These are phyloP conservation scores for Mortierella sp. DNA, from an alignment of 371 early-diverging fungal genomes.

Conservation along the genomic window DNA sequence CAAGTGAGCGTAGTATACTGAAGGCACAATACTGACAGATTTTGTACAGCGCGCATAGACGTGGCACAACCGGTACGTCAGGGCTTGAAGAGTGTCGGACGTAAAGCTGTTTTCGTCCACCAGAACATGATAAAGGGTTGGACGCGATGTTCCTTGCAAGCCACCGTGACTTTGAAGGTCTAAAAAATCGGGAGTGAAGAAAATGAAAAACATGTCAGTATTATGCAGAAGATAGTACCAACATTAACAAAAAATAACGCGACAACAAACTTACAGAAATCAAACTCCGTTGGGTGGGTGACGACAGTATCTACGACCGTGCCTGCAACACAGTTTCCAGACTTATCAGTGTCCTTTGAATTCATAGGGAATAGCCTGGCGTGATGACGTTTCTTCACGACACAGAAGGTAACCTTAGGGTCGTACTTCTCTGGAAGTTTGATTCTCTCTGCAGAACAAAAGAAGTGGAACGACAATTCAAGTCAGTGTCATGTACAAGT, in stretches of 20 bases:
- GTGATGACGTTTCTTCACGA: slow-evolving; percentile 83
- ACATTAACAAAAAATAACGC: no score
- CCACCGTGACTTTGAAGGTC: slow-evolving; percentile 85
- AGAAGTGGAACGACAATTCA: not conserved
- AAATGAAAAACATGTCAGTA: not conserved
- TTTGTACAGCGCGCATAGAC: slow-evolving; percentile 83
- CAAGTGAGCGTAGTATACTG: slow-evolving; percentile 93
- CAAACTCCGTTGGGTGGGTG: slow-evolving; percentile 62
- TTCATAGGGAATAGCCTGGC: slow-evolving; percentile 67
- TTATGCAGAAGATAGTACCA: not conserved
- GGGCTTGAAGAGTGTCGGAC: slow-evolving; percentile 81
- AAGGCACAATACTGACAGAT: slow-evolving; percentile 85
- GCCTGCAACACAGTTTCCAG: slow-evolving; percentile 72
- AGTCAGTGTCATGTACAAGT: not conserved
- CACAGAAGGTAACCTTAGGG: slow-evolving; percentile 69
- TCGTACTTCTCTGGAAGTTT: slow-evolving; percentile 7
- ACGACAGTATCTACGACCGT: slow-evolving; percentile 70
- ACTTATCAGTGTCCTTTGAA: slow-evolving; percentile 53
- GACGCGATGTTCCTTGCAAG: slow-evolving; percentile 92
- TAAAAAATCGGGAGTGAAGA: not conserved
- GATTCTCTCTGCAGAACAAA: not conserved
- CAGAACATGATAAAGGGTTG: slow-evolving; percentile 91
- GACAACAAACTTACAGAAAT: slow-evolving; percentile 58
- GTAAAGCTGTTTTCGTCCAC: slow-evolving; percentile 89
- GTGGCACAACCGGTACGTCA: slow-evolving; percentile 88